Percentiles rank a stretch among this genome's conserved stretches.
phyloP scores from a whole-genome alignment of 148 eudicot genomes.

The Nyssa sinensis region DNA sequence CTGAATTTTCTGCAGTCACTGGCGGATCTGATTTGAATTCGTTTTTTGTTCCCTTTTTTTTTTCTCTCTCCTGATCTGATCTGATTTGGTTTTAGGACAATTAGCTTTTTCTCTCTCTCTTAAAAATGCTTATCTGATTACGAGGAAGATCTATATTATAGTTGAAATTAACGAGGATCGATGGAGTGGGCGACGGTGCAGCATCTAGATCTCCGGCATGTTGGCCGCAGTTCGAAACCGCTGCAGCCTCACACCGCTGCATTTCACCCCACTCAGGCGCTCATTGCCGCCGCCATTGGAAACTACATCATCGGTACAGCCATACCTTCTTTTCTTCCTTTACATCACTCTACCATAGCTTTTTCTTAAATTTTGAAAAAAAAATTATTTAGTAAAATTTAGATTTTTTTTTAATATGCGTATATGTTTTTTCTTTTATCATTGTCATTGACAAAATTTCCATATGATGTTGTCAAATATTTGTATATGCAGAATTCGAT shows the following conservation, averaged over 20 bases:
- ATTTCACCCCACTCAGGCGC: constrained; percentile 86
- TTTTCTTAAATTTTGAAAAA: no score
- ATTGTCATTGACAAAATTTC: no score
- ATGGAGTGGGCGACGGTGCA: constrained; percentile 99
- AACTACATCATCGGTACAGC: constrained; percentile 70
- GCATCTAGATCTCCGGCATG: constrained; percentile 95
- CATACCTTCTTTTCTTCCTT: not conserved
- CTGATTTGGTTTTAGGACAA: constrained; percentile 11
- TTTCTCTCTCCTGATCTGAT: constrained; percentile 12
- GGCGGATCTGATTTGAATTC: constrained; percentile 1
- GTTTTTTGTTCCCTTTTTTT: not conserved
- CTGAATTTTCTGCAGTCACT: not conserved
- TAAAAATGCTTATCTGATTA: not conserved
- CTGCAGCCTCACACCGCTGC: constrained; percentile 94
- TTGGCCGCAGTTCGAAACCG: constrained; percentile 81
- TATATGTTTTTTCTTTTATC: no score
- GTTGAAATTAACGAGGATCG: constrained; percentile 17
- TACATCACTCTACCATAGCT: not conserved
- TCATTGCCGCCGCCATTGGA: constrained; percentile 71
- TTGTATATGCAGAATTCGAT: constrained; percentile 68
- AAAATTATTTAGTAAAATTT: no score
- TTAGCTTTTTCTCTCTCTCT: not conserved
- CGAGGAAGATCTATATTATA: not conserved
- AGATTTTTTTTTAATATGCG: no score
- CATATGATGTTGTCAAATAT: not conserved